phyloP scores from a whole-genome alignment of 1,284 basidiomycete genomes.

The Cystobasidiaceae sp. region DNA sequence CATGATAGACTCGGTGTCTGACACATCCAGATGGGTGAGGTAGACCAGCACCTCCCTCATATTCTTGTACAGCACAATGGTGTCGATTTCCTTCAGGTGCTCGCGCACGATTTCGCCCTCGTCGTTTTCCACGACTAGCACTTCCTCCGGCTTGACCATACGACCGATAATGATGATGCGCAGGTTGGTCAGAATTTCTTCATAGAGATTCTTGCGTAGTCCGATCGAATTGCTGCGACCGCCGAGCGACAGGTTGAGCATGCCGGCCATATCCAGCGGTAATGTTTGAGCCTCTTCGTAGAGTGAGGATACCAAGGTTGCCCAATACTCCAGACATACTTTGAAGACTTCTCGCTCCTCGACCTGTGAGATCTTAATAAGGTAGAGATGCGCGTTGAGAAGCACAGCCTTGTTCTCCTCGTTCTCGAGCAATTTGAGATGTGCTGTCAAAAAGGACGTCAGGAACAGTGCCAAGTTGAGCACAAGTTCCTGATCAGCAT shows the following conservation, averaged over 20 bases:
- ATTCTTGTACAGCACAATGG: constrained; percentile 97
- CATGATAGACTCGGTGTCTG: constrained; percentile 93
- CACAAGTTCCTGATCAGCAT: constrained; percentile 93
- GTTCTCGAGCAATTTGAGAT: constrained; percentile 87
- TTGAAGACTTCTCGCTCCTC: constrained; percentile 99
- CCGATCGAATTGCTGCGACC: constrained; percentile 49
- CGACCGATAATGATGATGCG: constrained; percentile 95
- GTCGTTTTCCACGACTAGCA: constrained; percentile 97
- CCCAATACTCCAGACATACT: constrained; percentile 98
- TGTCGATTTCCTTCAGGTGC: constrained; percentile 99
- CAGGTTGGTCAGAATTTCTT: constrained; percentile 89
- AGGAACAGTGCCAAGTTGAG: constrained; percentile 96
- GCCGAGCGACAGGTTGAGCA: constrained; percentile 67
- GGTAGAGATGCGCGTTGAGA: constrained; percentile 93
- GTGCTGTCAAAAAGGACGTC: constrained; percentile 83
- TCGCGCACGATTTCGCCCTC: constrained; percentile 99
- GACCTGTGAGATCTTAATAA: constrained; percentile 97
- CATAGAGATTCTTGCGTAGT: constrained; percentile 87
- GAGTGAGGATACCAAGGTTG: constrained; percentile 95
- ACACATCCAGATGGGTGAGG: constrained; percentile 92
- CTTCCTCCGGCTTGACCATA: constrained; percentile 99
- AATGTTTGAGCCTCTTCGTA: constrained; percentile 94
- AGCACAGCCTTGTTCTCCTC: constrained; percentile 87
- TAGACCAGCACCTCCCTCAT: constrained; percentile 88
- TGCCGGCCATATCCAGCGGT: constrained; percentile 73